These are phyloP conservation scores for Cyberlindnera meyerae DNA, from an alignment of 805 yeast species.

Conservation along the genomic window DNA sequence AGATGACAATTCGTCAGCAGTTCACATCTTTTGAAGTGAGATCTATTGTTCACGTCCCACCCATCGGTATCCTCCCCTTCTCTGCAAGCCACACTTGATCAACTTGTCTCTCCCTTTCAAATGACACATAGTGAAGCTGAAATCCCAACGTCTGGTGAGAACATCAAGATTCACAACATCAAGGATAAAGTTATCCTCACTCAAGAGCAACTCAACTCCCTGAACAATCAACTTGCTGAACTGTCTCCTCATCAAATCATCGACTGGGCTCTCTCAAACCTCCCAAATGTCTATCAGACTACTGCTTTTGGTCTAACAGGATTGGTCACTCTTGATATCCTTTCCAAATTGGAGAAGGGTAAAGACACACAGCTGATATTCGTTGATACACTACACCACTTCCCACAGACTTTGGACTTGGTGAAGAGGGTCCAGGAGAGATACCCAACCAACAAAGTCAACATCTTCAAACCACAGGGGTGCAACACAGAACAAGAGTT, in stretches of 20 bases:
- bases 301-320: constrained; percentile 97
- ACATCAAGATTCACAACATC: constrained; percentile 17
- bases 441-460: constrained; percentile 53
- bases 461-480: constrained; percentile 63
- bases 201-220: constrained; percentile 53
- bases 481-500: constrained; percentile 59
- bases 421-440: constrained; percentile 51
- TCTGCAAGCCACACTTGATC: not conserved
- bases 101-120: no score
- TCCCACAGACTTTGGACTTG: constrained; percentile 85
- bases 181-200: constrained; percentile 35
- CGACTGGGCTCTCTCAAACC: constrained; percentile 77
- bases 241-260: constrained; percentile 65
- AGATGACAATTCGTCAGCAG: no score
- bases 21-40: no score
- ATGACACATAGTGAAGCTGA: no score
- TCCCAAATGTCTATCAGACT: constrained; percentile 81
- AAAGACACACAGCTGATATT: constrained; percentile 70
- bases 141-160: no score
- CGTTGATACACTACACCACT: constrained; percentile 87
- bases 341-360: constrained; percentile 44
- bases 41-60: no score
- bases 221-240: constrained; percentile 56
- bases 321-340: constrained; percentile 78
- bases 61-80: no score